Base-by-base conservation (phyloP, 108 stramenopile species). In the Cyclotella cryptica region DNA sequence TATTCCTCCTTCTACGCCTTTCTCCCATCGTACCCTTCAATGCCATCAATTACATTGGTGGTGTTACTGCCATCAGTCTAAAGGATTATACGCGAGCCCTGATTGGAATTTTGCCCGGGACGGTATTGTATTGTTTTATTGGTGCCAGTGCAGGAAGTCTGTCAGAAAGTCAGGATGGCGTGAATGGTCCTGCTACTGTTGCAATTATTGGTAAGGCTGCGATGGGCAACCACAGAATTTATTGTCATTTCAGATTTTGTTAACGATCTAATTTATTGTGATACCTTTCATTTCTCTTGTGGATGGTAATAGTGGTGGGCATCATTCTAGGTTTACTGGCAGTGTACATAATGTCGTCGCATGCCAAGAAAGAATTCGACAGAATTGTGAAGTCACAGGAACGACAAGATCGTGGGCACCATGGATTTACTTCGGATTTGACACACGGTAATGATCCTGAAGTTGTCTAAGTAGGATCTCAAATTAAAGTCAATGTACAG, bases 11-110 rank as follows among this genome's bases (percentile, higher is more conserved):
- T 18, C 74, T 91, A 15, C 88, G 90, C 18, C 57, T 92, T 11
- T 88, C 87, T 57, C 90, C 90, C 13, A 80, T 92, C 13, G 78
- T 92, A 43, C 90, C 90, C 8, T 92, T 84, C 79, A 92, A 92
- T 67, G 84, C 82, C 18, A 69, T 91, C 61, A 88, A 91, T 60
- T 91, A 91, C 72, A 84, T 91, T 39, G 87, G 81, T 26, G 90
- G 90, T 0, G 71, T 87, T 22, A 91, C 92, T 10, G 75, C 81
- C 9, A 62, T 90, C 0, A 53, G 55, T 39, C 61, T 91, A 8
- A 43, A 35, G 26, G 77, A 88, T 60, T 94, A 91, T 53, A n/a
- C 21, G 0, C 1, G 88, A 8, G 80, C 93, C 9, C 51, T 90
- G 39, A 21, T 89, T 19, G 93, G 81, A 2, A 87, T 94, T 12